These are phyloP conservation scores for Botrytis medusae DNA, from an alignment of 2,329 filamentous ascomycete species.

Conservation along the genomic window DNA sequence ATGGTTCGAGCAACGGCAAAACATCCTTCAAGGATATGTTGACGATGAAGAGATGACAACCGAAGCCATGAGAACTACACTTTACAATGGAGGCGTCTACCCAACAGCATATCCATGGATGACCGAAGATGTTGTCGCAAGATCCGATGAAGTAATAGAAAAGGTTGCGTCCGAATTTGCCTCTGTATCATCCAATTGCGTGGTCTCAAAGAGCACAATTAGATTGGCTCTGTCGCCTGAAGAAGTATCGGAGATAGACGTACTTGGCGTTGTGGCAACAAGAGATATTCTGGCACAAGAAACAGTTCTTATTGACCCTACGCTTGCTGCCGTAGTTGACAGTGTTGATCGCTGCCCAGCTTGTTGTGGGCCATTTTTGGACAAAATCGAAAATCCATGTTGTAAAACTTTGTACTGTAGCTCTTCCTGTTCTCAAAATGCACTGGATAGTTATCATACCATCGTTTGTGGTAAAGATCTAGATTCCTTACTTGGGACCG, in stretches of 20 bases:
- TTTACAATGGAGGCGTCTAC: constrained; percentile 34
- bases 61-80: constrained; percentile 22
- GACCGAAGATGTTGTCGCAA: constrained; percentile 28
- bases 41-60: constrained; percentile 29
- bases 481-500: constrained; percentile 32
- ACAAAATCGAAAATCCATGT: constrained; percentile 27
- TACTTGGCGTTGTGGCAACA: constrained; percentile 32
- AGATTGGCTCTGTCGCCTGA: constrained; percentile 14
- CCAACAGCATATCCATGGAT: constrained; percentile 35
- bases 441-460: constrained; percentile 35
- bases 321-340: constrained; percentile 28
- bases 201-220: constrained; percentile 32
- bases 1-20: constrained; percentile 31
- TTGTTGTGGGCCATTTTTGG: constrained; percentile 33
- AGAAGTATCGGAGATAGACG: constrained; percentile 29
- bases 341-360: constrained; percentile 29
- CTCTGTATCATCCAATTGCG: constrained; percentile 31
- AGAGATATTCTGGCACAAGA: constrained; percentile 29
- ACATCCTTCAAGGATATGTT: constrained; percentile 27
- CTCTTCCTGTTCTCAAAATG: constrained; percentile 32
- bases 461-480: constrained; percentile 38
- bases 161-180: constrained; percentile 31
- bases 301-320: constrained; percentile 29
- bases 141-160: constrained; percentile 29
- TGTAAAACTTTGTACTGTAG: constrained; percentile 37